phyloP scores from a whole-genome alignment of 495 filamentous ascomycete species.

The Xylaria palmicola region DNA sequence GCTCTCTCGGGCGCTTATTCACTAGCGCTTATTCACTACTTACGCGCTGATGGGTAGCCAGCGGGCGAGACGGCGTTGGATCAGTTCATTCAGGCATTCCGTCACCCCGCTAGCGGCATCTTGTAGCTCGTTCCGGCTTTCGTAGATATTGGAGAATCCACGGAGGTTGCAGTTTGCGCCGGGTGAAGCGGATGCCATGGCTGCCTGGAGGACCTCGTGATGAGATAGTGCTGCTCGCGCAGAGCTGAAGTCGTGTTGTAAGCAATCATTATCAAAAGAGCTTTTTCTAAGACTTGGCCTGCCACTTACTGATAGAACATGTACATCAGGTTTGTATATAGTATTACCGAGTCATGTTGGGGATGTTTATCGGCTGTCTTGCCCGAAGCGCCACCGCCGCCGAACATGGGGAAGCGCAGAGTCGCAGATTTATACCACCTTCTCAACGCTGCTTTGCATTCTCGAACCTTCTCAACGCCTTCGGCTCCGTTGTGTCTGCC shows the following conservation, averaged over 20 bases:
- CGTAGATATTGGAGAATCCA: conserved; percentile 32
- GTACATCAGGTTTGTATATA: conserved; percentile 46
- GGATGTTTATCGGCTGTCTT: conserved; percentile 21
- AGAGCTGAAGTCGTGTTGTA: conserved; percentile 20
- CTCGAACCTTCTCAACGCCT: conserved; percentile 20
- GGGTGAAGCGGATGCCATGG: conserved; percentile 28
- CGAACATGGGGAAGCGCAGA: conserved; percentile 32
- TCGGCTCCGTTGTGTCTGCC: conserved; percentile 23
- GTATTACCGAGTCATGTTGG: conserved; percentile 36
- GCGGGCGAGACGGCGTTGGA: conserved; percentile 31
- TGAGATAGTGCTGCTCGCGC: conserved; percentile 33
- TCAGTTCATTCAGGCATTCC: conserved; percentile 34
- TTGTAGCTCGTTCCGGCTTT: conserved; percentile 35
- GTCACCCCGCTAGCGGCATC: conserved; percentile 35
- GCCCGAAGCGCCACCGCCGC: conserved; percentile 22
- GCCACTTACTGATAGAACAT: conserved; percentile 54
- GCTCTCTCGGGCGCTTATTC: no score
- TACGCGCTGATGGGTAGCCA: conserved; percentile 36
- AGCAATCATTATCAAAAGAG: background rate
- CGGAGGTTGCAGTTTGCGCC: conserved; percentile 20
- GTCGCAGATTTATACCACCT: conserved; percentile 32
- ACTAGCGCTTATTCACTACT: conserved; percentile 2
- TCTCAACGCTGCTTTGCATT: conserved; percentile 30
- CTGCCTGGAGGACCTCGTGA: conserved; percentile 32
- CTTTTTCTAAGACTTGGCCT: background rate